Base-by-base conservation (phyloP, 2,329 filamentous ascomycete genomes). In the Byssochlamys sp. region DNA sequence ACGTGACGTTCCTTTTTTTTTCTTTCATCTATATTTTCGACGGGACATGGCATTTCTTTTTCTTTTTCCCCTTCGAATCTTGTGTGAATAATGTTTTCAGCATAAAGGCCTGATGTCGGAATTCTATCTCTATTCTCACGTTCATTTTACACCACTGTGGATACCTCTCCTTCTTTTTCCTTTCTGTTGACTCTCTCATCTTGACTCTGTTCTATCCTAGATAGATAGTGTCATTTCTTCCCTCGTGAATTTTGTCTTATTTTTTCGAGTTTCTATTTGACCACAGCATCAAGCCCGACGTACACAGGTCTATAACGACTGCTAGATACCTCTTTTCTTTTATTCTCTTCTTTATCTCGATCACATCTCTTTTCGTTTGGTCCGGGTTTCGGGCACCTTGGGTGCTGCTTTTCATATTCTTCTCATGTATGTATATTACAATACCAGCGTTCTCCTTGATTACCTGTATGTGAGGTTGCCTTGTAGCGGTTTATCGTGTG, bases 61-160 rank as follows among this genome's bases (percentile, higher is more conserved):
- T 24, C 14, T 55, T 45, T 6, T 45, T 51, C 54, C 52, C 54
- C 29, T 57, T 58, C 58, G 35, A 49, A 31, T 53, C 27, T 58
- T 57, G 19, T 56, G 62, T 61, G 57, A 59, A 63, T 70, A 68
- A 67, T 65, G 61, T 45, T 45, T 39, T n/a, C 3, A 45, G n/a
- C 39, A 45, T 45, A 45, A 45, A 45, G 19, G n/a, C 39, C 39
- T 45, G n/a, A 45, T 45, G 39, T 45, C 39, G 39, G 35, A 45
- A 45, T 14, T 62, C 60, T 64, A 56, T 61, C 26, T 35, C 28
- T 5, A n/a, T 39, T 52, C 56, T 52, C 52, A 54, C 53, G 49
- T 59, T 59, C 60, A 59, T 65, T 59, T 59, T 54, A 56, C 60
- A 54, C 26, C 24, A 4, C 14, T 56, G 33, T 33, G 29, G 19